Conservation (phyloP, 148 eudicot species). For the Arbutus unedo region DNA sequence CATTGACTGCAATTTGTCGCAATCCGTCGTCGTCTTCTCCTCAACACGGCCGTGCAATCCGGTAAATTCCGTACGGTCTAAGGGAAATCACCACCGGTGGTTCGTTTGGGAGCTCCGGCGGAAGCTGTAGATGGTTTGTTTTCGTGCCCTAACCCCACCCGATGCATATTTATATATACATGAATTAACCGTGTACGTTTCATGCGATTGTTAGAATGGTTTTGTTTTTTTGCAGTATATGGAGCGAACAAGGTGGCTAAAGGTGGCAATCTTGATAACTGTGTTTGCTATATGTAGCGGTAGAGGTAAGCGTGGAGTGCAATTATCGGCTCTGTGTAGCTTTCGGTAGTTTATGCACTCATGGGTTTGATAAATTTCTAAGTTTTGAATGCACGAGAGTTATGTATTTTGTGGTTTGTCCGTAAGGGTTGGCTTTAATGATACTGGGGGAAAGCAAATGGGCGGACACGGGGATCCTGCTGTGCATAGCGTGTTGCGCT, state of each 20-base stretch:
- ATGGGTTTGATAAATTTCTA: background rate
- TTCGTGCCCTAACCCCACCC: background rate
- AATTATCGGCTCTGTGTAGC: background rate
- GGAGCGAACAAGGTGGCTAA: constrained; percentile 21
- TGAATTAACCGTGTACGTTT: too few relatives aligned
- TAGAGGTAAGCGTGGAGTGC: constrained; percentile 13
- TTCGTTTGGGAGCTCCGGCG: constrained; percentile 1
- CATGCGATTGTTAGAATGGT: background rate
- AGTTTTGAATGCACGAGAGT: background rate
- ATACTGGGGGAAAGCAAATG: too few relatives aligned
- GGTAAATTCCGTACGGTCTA: background rate
- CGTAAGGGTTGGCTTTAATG: too few relatives aligned
- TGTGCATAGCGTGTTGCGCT: too few relatives aligned
- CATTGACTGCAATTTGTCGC: background rate
- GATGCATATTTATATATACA: too few relatives aligned
- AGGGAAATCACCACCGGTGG: background rate
- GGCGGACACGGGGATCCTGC: too few relatives aligned
- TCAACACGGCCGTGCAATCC: background rate
- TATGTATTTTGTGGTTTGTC: background rate
- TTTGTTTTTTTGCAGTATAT: constrained; percentile 14
- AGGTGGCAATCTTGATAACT: constrained; percentile 15
- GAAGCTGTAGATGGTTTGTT: background rate
- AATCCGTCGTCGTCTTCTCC: background rate
- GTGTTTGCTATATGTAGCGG: constrained; percentile 14
- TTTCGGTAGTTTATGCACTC: background rate